Evolutionary conservation across 2,329 filamentous ascomycete species (phyloP).

Genomic region (Nothomitra cinnamomea): DNA sequence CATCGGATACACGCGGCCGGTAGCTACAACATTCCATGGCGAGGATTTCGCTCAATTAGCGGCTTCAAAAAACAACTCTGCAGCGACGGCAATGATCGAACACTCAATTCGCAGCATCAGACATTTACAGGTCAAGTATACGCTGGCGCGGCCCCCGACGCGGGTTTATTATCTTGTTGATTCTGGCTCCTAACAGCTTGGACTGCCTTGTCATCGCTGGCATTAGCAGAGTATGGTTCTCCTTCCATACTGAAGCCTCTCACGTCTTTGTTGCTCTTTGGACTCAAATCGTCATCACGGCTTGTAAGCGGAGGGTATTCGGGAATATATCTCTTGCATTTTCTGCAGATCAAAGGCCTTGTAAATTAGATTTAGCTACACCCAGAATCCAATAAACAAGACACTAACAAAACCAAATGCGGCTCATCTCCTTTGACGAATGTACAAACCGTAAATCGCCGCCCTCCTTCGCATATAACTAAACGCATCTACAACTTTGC

Average conservation of each 20-base stretch:
- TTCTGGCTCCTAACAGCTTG: too few relatives aligned
- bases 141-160: neutral
- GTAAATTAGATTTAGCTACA: neutral
- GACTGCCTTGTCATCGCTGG: neutral
- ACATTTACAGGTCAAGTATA: neutral
- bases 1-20: neutral
- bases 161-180: neutral
- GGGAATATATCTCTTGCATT: neutral
- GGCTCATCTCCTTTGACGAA: too few relatives aligned
- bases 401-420: too few relatives aligned
- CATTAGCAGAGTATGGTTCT: neutral
- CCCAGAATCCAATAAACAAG: too few relatives aligned
- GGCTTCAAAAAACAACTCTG: neutral
- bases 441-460: too few relatives aligned
- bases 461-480: too few relatives aligned
- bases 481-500: too few relatives aligned
- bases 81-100: too few relatives aligned
- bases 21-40: neutral
- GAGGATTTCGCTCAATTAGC: too few relatives aligned
- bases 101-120: neutral
- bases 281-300: neutral
- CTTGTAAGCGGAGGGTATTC: neutral
- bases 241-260: constrained; percentile 1
- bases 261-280: neutral
- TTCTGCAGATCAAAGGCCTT: neutral